These are phyloP conservation scores for Zychaea mexicana DNA, from an alignment of 371 early-diverging fungal species.

Conservation along the genomic window DNA sequence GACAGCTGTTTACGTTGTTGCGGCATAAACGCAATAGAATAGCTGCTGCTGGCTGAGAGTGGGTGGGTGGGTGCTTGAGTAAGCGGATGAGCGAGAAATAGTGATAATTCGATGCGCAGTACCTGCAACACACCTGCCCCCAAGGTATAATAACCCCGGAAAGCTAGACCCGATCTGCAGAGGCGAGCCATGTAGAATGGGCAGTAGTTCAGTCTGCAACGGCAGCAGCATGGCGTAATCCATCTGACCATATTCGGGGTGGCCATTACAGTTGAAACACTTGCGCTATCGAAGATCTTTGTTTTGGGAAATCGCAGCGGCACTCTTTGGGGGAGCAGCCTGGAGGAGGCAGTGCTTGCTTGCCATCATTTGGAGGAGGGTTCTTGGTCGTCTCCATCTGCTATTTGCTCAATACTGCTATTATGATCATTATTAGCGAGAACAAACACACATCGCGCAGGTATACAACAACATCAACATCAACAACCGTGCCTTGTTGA, in stretches of 20 bases:
- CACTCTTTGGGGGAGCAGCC: background rate
- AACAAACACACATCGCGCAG: background rate
- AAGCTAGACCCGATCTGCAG: conserved; percentile 6
- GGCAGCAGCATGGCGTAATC: conserved; percentile 12
- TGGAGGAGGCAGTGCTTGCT: no score
- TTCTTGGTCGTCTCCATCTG: no score
- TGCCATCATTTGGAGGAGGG: no score
- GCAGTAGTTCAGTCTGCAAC: conserved; percentile 11
- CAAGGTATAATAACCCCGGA: background rate
- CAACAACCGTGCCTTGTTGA: background rate
- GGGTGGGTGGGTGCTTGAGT: background rate
- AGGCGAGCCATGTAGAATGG: background rate
- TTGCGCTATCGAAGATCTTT: conserved; percentile 10
- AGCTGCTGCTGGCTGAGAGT: background rate
- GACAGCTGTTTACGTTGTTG: background rate
- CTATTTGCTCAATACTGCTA: no score
- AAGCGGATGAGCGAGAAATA: no score
- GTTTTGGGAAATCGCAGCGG: conserved; percentile 6
- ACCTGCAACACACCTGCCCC: no score
- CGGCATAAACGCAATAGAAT: background rate
- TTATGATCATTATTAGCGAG: no score
- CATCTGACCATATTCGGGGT: conserved; percentile 17
- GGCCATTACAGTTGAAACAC: conserved; percentile 6
- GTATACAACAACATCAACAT: background rate
- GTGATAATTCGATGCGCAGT: no score